Evolutionary conservation across 2,329 filamentous ascomycete species (phyloP), one percentile per base, ranked within the genome.

Genomic region (Coleophoma cylindrospora): DNA sequence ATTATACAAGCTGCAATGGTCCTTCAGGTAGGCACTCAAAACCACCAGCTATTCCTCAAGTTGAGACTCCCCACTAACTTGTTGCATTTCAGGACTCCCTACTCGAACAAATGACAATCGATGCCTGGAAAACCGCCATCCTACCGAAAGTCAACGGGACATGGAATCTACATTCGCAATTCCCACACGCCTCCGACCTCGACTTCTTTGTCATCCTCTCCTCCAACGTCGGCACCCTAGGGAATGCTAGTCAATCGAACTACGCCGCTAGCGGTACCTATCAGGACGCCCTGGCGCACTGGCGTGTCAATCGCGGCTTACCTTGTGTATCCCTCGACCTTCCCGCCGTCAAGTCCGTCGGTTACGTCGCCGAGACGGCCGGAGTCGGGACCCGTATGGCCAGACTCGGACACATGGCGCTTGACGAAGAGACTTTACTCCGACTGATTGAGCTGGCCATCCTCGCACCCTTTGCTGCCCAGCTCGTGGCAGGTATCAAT

Each of bases 81-180:
- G 19, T 19, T 19, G 19, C 19, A 2, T 19, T 19, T 19, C 19
- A 61, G 56, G 60, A 62, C 34, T 50, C 54, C 17, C 21, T 60
- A 3, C 58, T 58, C 34, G 51, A 60, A 19, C 43, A 36, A 3
- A 49, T 49, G 46, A 40, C 40, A 13, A 32, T 43, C 43, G 41
- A 45, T n/a, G 41, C 49, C 21, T 52, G 47, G 46, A 46, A 15
- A 32, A 34, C 15, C 7, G 17, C 15, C n/a, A 46, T 41, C 8
- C 27, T 21, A 12, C 41, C 47, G 22, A 48, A 49, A 46, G 36
- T 49, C 12, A 46, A 49, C 19, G 50, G 50, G 11, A 27, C 43
- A 6, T 50, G 48, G 48, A 50, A 50, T 37, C 44, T 50, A 9
- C 43, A 50, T 34, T 22, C 34, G 15, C 21, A 21, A 15, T 33